Base-by-base conservation (phyloP, 1,139 yeast genomes). In the Geotrichum australiense region DNA sequence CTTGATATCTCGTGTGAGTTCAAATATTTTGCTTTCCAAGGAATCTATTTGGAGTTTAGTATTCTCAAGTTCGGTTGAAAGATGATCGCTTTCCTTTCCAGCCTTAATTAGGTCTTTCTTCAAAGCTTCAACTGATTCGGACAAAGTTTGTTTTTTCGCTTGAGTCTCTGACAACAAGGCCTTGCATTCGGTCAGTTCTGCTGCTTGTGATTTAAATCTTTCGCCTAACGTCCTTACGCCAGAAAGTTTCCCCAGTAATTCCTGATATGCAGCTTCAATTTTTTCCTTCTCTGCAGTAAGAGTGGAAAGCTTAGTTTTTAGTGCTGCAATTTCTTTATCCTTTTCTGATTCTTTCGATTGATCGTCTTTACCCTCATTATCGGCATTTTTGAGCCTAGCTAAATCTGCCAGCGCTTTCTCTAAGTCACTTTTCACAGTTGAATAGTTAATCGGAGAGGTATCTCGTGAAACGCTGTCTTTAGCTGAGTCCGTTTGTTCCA, bases 171-270 rank as follows among this genome's bases (percentile, higher is more conserved):
- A 6, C 32, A 51, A 47, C 24, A 39, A 40, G 6, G 35, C 65
- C 62, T 50, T 60, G 66, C 45, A 59, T 49, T 49, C 64, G 64
- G 48, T 48, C 22, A 59, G 47, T 25, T 54, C 60, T 2, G 53
- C 62, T 3, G 65, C 58, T 51, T 75, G 76, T 0, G 78, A 66
- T 29, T 66, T 66, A 39, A 78, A 81, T 29, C 87, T 66, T 51
- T 85, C 93, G 7, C 70, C 69, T 50, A 89, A 82, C 0, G 93
- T 70, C 54, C 84, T 85, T 84, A 91, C 85, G 2, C 85, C 77
- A 1, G 94, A 76, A 26, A 91, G 66, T 57, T 84, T 75, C 50
- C 78, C 80, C 46, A 87, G 65, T 16, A 91, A 65, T n/a, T 73
- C 69, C 50, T 86, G 85, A 57, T 89, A 86, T 47, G 82, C 82